Conservation (phyloP, 2,329 filamentous ascomycete species). For the Amphichorda felina region DNA sequence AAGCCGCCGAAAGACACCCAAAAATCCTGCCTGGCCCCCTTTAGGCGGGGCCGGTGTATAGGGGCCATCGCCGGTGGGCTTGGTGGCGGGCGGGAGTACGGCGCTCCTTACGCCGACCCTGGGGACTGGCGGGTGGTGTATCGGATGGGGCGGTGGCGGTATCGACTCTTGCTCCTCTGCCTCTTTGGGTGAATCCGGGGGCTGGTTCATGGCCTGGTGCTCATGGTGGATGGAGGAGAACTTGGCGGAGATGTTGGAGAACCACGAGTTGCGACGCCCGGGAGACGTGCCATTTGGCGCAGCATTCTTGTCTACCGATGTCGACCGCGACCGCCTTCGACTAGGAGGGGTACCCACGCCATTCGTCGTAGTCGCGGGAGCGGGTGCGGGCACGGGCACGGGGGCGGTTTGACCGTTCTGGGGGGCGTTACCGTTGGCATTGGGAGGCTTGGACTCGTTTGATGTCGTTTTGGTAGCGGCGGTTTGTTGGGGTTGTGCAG, state of each 20-base stretch:
- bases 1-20: conserved; percentile 72
- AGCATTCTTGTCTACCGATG: conserved; percentile 22
- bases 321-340: conserved; percentile 17
- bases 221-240: conserved; percentile 49
- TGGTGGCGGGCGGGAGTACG: conserved; percentile 43
- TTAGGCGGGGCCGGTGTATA: conserved; percentile 68
- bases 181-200: conserved; percentile 2
- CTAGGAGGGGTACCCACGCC: conserved; percentile 1
- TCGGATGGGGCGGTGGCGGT: not conserved
- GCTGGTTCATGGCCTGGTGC: conserved; percentile 9
- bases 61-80: conserved; percentile 47
- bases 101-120: conserved; percentile 31
- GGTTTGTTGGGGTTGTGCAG: conserved; percentile 14
- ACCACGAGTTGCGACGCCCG: conserved; percentile 68
- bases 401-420: not conserved
- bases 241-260: conserved; percentile 84
- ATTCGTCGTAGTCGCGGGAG: conserved; percentile 10
- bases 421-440: conserved; percentile 5
- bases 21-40: conserved; percentile 54
- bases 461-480: conserved; percentile 10
- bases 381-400: conserved; percentile 7
- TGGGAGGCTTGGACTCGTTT: conserved; percentile 4
- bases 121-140: not conserved
- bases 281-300: conserved; percentile 21
- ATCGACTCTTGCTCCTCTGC: too few relatives aligned